Conservation (phyloP, 768 basidiomycete genomes). For the Cystofilobasidium bisporidii region DNA sequence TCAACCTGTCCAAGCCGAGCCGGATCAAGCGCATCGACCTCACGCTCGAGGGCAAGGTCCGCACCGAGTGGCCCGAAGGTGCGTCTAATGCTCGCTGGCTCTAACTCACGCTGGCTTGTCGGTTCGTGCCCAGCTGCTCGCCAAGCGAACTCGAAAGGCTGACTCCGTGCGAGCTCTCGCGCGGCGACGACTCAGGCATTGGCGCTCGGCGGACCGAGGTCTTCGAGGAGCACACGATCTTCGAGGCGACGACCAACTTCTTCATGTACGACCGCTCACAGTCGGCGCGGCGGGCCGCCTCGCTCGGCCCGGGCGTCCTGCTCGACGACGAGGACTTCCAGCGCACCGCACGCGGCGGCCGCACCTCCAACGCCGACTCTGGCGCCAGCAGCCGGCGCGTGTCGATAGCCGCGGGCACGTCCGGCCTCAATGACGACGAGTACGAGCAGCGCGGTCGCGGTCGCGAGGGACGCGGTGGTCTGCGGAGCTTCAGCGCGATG, state of each 20-base stretch:
- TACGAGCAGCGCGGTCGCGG: neutral
- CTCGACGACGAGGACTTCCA: conserved; percentile 37
- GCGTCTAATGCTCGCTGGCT: conserved; percentile 1
- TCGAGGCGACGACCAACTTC: conserved; percentile 60
- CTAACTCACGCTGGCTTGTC: neutral
- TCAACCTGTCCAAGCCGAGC: conserved; percentile 63
- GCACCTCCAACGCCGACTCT: neutral
- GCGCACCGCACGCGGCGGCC: neutral
- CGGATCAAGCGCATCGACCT: conserved; percentile 78
- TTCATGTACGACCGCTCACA: conserved; percentile 51
- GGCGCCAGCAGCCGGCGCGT: neutral
- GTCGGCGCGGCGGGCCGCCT: conserved; percentile 45
- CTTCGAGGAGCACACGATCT: conserved; percentile 66
- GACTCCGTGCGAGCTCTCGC: too few relatives aligned
- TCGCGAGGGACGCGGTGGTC: neutral
- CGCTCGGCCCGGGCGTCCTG: conserved; percentile 49
- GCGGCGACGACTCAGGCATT: conserved; percentile 42
- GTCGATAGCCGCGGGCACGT: neutral
- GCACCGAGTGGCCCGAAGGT: conserved; percentile 83
- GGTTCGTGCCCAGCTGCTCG: too few relatives aligned
- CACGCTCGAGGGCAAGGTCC: conserved; percentile 60
- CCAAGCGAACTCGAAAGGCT: too few relatives aligned
- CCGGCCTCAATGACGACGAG: neutral
- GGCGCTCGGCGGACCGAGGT: conserved; percentile 67
- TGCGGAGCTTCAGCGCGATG: conserved; percentile 6